Conservation (phyloP, 2,329 filamentous ascomycete genomes). For the Sarocladiaceae sp. region DNA sequence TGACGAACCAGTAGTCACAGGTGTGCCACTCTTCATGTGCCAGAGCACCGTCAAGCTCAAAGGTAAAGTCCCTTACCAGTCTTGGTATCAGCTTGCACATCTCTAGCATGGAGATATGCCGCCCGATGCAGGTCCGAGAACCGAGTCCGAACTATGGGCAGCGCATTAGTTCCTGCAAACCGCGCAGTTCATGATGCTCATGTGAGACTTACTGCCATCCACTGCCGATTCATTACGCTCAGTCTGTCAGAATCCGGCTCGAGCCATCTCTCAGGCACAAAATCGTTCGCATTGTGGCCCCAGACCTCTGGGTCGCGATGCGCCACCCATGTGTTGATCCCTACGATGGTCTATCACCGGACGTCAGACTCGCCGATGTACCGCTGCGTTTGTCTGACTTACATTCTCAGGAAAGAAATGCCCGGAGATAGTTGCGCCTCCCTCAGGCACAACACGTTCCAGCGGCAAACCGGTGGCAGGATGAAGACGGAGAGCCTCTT, state of each 20-base stretch:
- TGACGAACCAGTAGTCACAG: constrained; percentile 7
- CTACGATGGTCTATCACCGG: constrained; percentile 26
- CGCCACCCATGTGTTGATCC: constrained; percentile 29
- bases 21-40: not conserved
- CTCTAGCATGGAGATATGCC: constrained; percentile 37
- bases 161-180: not conserved
- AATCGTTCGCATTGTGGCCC: constrained; percentile 24
- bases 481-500: constrained; percentile 45
- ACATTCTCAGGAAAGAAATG: constrained; percentile 23
- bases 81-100: constrained; percentile 35
- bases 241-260: constrained; percentile 18
- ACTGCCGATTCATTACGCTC: constrained; percentile 22
- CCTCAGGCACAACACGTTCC: constrained; percentile 39
- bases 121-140: constrained; percentile 35
- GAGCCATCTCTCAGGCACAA: constrained; percentile 37
- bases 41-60: constrained; percentile 17
- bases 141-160: constrained; percentile 30
- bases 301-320: constrained; percentile 26
- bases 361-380: not conserved
- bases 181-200: not conserved
- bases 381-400: constrained; percentile 7
- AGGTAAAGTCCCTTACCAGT: constrained; percentile 27
- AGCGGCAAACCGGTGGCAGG: constrained; percentile 41
- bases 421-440: constrained; percentile 33
- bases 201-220: constrained; percentile 21